Evolutionary conservation across 2,329 filamentous ascomycete genomes (phyloP).

Genomic region (Ophiostoma australiae): DNA sequence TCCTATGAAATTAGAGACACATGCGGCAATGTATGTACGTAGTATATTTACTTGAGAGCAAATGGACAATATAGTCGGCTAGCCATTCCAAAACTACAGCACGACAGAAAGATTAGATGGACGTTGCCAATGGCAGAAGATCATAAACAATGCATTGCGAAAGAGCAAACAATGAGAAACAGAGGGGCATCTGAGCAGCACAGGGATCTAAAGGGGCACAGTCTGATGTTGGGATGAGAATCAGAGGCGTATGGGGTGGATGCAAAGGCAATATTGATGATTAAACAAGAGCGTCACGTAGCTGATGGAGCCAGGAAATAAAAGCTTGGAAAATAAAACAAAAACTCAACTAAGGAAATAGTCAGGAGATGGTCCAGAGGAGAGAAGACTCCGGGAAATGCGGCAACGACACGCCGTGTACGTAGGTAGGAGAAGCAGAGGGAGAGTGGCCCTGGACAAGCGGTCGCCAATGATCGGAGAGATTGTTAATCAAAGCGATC

Average conservation of each 20-base stretch:
- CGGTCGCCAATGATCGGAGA: neutral
- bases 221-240: constrained; percentile 19
- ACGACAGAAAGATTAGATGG: neutral
- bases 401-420: neutral
- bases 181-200: constrained; percentile 16
- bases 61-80: neutral
- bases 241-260: neutral
- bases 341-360: too few relatives aligned
- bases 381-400: neutral
- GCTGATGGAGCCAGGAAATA: neutral
- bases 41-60: neutral
- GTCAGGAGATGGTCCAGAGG: neutral
- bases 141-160: constrained; percentile 3
- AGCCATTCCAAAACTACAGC: neutral
- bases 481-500: constrained; percentile 4
- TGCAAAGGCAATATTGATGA: neutral
- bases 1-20: neutral
- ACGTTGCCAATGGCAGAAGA: neutral
- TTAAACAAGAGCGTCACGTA: neutral
- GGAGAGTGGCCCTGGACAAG: neutral
- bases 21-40: neutral
- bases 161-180: neutral
- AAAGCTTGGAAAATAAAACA: neutral
- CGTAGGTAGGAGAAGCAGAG: neutral
- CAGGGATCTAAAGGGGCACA: constrained; percentile 13